Evolutionary conservation across 2,329 filamentous ascomycete genomes (phyloP), one percentile per base, ranked within the genome.

Genomic region (Tricladium varicosporioides): DNA sequence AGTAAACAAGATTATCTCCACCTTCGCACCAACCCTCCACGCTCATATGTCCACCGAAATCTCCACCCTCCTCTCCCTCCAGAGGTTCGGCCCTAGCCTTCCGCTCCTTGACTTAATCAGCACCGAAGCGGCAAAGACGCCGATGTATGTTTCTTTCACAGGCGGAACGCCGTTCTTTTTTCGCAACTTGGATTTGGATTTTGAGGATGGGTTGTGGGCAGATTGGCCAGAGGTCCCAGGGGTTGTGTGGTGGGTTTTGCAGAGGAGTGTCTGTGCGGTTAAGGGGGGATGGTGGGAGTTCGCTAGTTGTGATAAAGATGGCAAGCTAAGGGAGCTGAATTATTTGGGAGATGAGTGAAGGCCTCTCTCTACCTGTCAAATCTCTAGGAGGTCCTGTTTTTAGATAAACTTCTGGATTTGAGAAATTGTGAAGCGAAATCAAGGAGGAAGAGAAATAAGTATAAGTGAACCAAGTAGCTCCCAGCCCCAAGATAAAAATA

Each of bases 1-100:
- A 27, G 22, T 27, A 27, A 27, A 27, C 22, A 27, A 27, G 22
- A 27, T 61, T 7, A 69, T 75, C 49, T 71, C 73, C 60, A 50
- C 51, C 1, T 75, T 78, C 55, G 72, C 69, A 44, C 65, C 67
- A 1, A 54, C 58, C 1, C 58, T 78, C 48, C 59, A 62, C 45
- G 51, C 63, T 16, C 76, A 78, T 55, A 64, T 78, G 5, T 59
- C 61, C 2, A 67, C 73, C 14, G 75, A 78, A 60, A 74, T 78
- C 42, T 63, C 67, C 19, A 70, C 71, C 44, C 68, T 77, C 15
- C 47, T 74, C 44, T 42, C 53, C 13, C 53, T 62, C 15, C 57
- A 49, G 0, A 48, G 36, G 15, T 60, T 51, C 51, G 56, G 60
- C 11, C 40, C 43, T 18, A 36, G n/a, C 5, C 50, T 60, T 18